Base-by-base conservation (phyloP, 2,329 filamentous ascomycete genomes). In the Phaeophleospora eucalypticola region DNA sequence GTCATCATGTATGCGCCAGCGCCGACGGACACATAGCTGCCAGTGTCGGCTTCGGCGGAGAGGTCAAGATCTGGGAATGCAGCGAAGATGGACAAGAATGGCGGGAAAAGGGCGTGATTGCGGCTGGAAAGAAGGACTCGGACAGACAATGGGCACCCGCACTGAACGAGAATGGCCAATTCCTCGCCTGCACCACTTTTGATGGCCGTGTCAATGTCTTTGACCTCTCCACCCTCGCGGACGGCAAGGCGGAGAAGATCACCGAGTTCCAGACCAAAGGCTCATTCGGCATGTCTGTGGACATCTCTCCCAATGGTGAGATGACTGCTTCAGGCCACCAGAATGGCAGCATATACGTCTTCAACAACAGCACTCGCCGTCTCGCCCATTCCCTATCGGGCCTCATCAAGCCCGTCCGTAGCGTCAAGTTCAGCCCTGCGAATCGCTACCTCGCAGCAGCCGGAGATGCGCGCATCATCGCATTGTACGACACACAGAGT, bases 261-360 rank as follows among this genome's bases (percentile, higher is more conserved):
- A 78, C 82, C 41, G 83, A 90, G 60, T 95, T 93, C 63, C 89
- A 95, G 72, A 96, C 91, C 1, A 89, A 91, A 58, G 89, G 89
- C 12, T 91, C 86, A 67, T 97, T 96, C 70, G 91, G 89, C 32
- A 81, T 93, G 71, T 86, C 86, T 61, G 83, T 98, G 51, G 90
- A 93, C 65, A 70, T 97, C 65, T 83, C 80, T 49, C 65, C 72
- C 16, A 86, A 98, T 66, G 91, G 90, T 43, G 83, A 81, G 53
- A 86, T 89, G 67, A 94, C 90, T 21, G 91, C 90, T 3, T 94
- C 86, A 43, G 93, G 93, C 0, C 91, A 98, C 69, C 87, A 95
- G 66, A 95, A 87, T 61, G 93, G 93, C 14, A 84, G 83, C 10
- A 80, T 97, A 53, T 96, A 96, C 70, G 82, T 98, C 52, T 98